Evolutionary conservation across 257 asterid genomes (phyloP).

Genomic region (Coffea eugenioides): DNA sequence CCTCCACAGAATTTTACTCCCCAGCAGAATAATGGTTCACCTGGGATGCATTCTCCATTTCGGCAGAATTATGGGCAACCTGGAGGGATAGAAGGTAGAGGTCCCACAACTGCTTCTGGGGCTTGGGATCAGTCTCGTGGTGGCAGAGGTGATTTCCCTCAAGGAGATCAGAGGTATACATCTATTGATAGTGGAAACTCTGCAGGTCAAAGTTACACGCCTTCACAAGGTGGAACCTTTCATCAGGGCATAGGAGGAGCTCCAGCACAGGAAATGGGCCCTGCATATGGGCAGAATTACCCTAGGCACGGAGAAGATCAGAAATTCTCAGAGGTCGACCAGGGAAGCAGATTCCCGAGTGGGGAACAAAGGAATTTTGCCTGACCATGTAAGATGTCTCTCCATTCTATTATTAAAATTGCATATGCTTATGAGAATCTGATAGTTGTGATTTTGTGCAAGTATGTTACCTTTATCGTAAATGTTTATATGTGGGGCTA

Average conservation of each 20-base stretch:
- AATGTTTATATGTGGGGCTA: background rate
- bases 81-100: slow-evolving; percentile 35
- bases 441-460: background rate
- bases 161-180: slow-evolving; percentile 19
- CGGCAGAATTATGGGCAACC: slow-evolving; percentile 26
- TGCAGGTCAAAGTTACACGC: slow-evolving; percentile 23
- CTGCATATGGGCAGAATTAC: slow-evolving; percentile 25
- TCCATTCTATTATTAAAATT: background rate
- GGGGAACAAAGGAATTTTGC: slow-evolving; percentile 27
- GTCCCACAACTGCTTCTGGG: slow-evolving; percentile 29
- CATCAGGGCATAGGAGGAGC: slow-evolving; percentile 18
- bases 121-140: slow-evolving; percentile 28
- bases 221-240: slow-evolving; percentile 33
- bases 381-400: slow-evolving; percentile 36
- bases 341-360: slow-evolving; percentile 14
- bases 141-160: slow-evolving; percentile 24
- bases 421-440: background rate
- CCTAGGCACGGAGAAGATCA: slow-evolving; percentile 21
- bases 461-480: background rate
- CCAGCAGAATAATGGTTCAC: slow-evolving; percentile 39
- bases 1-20: slow-evolving; percentile 25
- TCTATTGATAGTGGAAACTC: slow-evolving; percentile 31
- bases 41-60: slow-evolving; percentile 16
- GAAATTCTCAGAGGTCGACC: slow-evolving; percentile 20
- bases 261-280: slow-evolving; percentile 3